Base-by-base conservation (phyloP, 1,284 basidiomycete genomes). In the Hemileia vastatrix region DNA sequence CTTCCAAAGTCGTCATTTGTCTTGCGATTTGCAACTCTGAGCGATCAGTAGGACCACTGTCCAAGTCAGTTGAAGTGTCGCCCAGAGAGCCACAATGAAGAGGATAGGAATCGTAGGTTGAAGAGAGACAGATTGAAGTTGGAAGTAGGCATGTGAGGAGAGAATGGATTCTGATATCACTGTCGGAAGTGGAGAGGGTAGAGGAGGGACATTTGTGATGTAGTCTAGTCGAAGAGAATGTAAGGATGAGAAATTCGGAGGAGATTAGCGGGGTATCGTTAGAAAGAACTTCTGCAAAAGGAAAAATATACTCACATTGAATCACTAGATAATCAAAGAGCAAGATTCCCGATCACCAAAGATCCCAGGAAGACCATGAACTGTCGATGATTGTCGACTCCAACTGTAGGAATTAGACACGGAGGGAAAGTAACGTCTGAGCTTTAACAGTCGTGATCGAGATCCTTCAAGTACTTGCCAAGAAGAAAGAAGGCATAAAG, bases 1-100 rank as follows among this genome's bases (percentile, higher is more conserved):
- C 90, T 73, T 98, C 94, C 62, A 94, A 82, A 0, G 94, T 95
- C 0, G 94, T 98, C 84, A 98, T 90, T 74, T 97, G 94, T n/a
- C 87, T 82, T 6, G 86, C 82, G 57, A 97, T 83, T 77, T 97
- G 94, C 87, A 88, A 95, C 44, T 79, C 71, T 98, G 94, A 5
- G 85, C 85, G 44, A 81, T 81, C 54, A 94, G 83, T 48, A 98
- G 84, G 59, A 98, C 82, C 49, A 83, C 77, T 0, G 93, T 96
- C 94, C 94, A 98, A 0, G 84, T 83, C 31, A 97, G 83, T 75
- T 97, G 93, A 6, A 97, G 81, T 0, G 86, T 87, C 0, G 89
- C 81, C 94, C 94, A 98, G 21, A 80, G 66, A 0, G 86, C 80
- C 51, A 91, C 84, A 5, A 84, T 80, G 64, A 96, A 81, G 50